Evolutionary conservation across 164 flowering plant species (phyloP).

Genomic region (Kingdonia uniflora): DNA sequence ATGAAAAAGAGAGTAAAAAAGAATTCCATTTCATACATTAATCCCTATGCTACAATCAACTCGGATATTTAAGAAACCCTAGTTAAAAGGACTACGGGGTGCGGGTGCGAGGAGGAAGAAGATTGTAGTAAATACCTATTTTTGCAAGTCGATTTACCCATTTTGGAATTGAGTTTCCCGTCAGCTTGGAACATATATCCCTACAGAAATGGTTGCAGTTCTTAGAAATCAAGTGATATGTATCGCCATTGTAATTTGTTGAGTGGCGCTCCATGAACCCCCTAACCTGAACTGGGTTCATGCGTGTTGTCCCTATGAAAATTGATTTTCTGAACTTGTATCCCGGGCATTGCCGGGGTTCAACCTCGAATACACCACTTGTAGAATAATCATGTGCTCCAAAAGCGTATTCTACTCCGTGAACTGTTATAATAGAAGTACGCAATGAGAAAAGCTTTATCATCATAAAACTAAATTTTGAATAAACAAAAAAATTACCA

Average conservation of each 20-base stretch:
- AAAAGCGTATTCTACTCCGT: conserved; percentile 97
- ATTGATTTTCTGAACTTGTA: conserved; percentile 90
- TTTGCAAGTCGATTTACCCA: conserved; percentile 97
- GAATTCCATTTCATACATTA: not conserved
- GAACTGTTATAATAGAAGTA: conserved; percentile 42
- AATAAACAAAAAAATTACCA: too few species aligned
- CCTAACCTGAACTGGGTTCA: conserved; percentile 68
- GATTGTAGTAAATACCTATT: conserved; percentile 43
- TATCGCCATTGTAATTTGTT: conserved; percentile 72
- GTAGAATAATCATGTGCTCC: conserved; percentile 93
- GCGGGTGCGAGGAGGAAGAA: not conserved
- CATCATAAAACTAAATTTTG: not conserved
- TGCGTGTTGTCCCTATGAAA: conserved; percentile 71
- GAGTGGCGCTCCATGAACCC: conserved; percentile 81
- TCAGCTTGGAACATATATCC: conserved; percentile 76
- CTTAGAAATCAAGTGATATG: conserved; percentile 86
- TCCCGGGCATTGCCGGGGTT: conserved; percentile 95
- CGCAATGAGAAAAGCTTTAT: conserved; percentile 6
- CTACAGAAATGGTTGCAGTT: conserved; percentile 97
- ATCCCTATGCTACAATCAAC: not conserved
- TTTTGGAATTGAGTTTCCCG: conserved; percentile 75
- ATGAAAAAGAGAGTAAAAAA: not conserved
- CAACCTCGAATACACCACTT: conserved; percentile 96
- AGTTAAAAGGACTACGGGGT: not conserved
- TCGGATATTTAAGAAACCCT: not conserved